Base-by-base conservation (phyloP, 495 filamentous ascomycete species). In the Hypoxylon lenormandii region DNA sequence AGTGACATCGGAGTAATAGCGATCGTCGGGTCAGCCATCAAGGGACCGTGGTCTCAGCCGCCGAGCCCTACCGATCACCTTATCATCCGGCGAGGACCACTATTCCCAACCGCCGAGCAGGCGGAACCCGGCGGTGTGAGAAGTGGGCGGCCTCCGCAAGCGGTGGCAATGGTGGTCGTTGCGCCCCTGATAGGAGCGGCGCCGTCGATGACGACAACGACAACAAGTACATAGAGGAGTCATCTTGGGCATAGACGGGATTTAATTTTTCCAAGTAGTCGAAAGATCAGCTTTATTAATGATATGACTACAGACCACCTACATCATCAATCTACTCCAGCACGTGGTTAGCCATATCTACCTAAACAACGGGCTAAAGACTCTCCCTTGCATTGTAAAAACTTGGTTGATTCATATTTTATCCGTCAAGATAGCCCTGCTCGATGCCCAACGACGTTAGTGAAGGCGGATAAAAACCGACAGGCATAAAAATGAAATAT, bases 21-120 rank as follows among this genome's bases (percentile, higher is more conserved):
- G 67, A 70, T 70, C 61, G 61, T 45, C 67, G 30, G 61, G 46
- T 23, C 21, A 58, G 33, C 51, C 45, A 57, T 37, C 42, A 55
- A 52, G 56, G 47, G 37, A 54, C 53, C 11, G 18, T 50, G 7
- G 18, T 52, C 48, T 19, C 43, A 37, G 26, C 58, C 58, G 58
- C 58, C 45, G 58, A 47, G 12, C 23, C 12, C 6, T 18, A 46
- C 45, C 50, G 19, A 55, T 21, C 37, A 13, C 45, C 30, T 33
- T 33, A 11, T 8, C 4, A 33, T 45, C 58, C 51, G 60, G 40
- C 16, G 15, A 51, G 36, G 15, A 4, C 57, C 36, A 2, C 37
- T 28, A 16, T 33, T 56, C 36, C 43, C 21, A 62, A 40, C 15
- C 54, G 15, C 60, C 66, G 66, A 53, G 43, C 21, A 42, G 36